Evolutionary conservation across 768 basidiomycete species (phyloP).

Genomic region (Suillus weaverae): DNA sequence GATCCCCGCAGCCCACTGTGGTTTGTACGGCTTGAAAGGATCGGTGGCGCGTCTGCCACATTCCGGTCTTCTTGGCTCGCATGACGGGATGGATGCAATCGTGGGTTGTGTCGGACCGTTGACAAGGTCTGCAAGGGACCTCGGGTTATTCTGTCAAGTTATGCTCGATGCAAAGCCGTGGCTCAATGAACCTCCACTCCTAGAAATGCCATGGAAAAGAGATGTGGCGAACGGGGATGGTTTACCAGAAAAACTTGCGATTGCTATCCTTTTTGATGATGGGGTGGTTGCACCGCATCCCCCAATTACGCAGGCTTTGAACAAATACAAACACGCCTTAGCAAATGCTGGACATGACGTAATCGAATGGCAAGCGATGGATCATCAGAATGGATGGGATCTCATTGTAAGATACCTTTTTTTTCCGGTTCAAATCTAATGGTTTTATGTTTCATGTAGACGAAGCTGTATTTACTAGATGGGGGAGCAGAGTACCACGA

Average conservation of each 20-base stretch:
- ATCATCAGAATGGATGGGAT: slow-evolving; percentile 46
- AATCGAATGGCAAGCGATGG: slow-evolving; percentile 47
- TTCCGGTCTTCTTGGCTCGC: slow-evolving; percentile 48
- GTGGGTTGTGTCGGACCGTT: slow-evolving; percentile 51
- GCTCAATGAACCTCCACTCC: slow-evolving; percentile 44
- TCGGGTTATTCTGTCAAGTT: slow-evolving; percentile 47
- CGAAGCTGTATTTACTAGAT: slow-evolving; percentile 50
- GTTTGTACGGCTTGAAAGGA: slow-evolving; percentile 45
- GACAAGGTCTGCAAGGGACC: slow-evolving; percentile 48
- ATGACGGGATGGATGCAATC: slow-evolving; percentile 55
- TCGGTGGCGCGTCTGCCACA: slow-evolving; percentile 54
- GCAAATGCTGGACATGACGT: slow-evolving; percentile 51
- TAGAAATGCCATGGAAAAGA: slow-evolving; percentile 51
- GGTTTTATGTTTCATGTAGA: slow-evolving; percentile 23
- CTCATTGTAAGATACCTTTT: slow-evolving; percentile 40
- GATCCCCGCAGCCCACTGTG: slow-evolving; percentile 42
- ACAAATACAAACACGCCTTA: slow-evolving; percentile 39
- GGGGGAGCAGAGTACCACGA: slow-evolving; percentile 47
- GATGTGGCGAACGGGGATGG: slow-evolving; percentile 38
- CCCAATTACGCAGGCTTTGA: slow-evolving; percentile 44
- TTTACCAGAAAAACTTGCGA: slow-evolving; percentile 41
- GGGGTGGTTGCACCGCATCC: slow-evolving; percentile 51
- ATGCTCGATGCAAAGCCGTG: slow-evolving; percentile 50
- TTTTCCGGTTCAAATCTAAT: slow-evolving; percentile 6
- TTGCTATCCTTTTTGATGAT: slow-evolving; percentile 53